A percentile compares a stretch with the other conserved stretches of the same genome.
These are phyloP conservation scores for Ophiostoma pallidulum DNA, from an alignment of 2,329 filamentous ascomycete species.

Conservation along the genomic window DNA sequence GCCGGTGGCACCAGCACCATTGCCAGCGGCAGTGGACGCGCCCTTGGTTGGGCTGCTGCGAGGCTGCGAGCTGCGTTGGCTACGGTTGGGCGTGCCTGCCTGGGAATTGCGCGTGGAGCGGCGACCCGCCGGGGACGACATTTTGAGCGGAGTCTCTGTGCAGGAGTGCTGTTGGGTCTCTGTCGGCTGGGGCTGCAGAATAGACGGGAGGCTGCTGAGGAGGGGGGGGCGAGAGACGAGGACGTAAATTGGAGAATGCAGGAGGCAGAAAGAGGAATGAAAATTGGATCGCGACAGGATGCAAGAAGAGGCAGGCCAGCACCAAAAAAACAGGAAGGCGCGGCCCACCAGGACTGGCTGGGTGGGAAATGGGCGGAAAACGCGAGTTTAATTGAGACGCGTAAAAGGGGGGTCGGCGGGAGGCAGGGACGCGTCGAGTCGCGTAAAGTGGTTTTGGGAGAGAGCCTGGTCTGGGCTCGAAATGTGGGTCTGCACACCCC, in stretches of 20 bases:
- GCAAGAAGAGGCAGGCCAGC: neutral
- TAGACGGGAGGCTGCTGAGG: neutral
- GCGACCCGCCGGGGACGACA: conserved; percentile 49
- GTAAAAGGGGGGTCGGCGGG: conserved; percentile 13
- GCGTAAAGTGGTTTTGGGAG: conserved; percentile 35
- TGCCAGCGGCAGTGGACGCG: conserved; percentile 12
- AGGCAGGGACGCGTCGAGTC: conserved; percentile 20
- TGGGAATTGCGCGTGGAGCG: conserved; percentile 46
- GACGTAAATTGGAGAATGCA: neutral
- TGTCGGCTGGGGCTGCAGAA: no score
- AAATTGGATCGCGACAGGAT: neutral
- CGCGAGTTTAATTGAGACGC: conserved; percentile 18
- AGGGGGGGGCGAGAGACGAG: neutral
- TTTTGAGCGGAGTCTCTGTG: no score
- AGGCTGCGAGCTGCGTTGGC: conserved; percentile 22
- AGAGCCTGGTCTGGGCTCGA: no score
- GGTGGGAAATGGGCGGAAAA: conserved; percentile 8
- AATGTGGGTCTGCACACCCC: no score
- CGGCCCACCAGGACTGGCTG: conserved; percentile 7
- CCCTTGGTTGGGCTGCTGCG: conserved; percentile 26
- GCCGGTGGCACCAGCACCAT: neutral
- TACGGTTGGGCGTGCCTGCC: conserved; percentile 37
- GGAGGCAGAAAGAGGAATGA: neutral
- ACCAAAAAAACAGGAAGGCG: conserved; percentile 9
- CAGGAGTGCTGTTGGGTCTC: neutral